Evolutionary conservation across 2,329 filamentous ascomycete genomes (phyloP).

Genomic region (Sporothrix mexicana): DNA sequence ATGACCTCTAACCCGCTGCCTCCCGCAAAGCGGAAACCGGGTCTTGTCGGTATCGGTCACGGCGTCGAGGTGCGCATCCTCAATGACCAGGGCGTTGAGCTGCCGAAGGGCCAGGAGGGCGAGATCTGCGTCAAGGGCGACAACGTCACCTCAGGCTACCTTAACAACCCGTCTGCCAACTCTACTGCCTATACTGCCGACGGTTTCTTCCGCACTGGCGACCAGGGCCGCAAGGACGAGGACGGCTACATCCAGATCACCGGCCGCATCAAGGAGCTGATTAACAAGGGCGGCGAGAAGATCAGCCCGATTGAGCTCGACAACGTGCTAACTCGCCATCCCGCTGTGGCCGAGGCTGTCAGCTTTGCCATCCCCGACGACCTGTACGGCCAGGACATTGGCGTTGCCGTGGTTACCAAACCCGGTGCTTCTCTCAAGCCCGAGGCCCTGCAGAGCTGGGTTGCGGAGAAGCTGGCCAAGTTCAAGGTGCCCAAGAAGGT

Average conservation of each 20-base stretch:
- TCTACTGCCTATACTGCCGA: conserved; percentile 71
- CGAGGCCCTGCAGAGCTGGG: conserved; percentile 70
- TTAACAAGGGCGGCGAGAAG: conserved; percentile 90
- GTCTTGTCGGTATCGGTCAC: conserved; percentile 81
- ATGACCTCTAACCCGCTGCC: conserved; percentile 81
- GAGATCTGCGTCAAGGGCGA: conserved; percentile 84
- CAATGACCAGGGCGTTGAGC: conserved; percentile 69
- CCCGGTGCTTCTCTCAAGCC: conserved; percentile 61
- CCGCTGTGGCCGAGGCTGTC: conserved; percentile 76
- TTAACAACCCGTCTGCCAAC: conserved; percentile 83
- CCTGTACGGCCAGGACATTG: conserved; percentile 82
- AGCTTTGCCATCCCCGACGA: conserved; percentile 84
- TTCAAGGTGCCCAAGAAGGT: conserved; percentile 89
- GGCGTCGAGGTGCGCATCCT: conserved; percentile 83
- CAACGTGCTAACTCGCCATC: conserved; percentile 77
- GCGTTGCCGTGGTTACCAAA: conserved; percentile 76
- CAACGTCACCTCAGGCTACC: conserved; percentile 83
- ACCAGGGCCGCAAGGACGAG: conserved; percentile 79
- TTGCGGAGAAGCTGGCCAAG: conserved; percentile 73
- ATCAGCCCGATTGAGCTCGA: conserved; percentile 88
- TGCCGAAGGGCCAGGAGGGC: conserved; percentile 71
- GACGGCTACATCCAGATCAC: conserved; percentile 87
- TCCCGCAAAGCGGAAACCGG: conserved; percentile 74
- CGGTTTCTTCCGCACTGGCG: conserved; percentile 88
- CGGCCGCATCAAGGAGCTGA: conserved; percentile 90